phyloP scores from a whole-genome alignment of 2,329 filamentous ascomycete species.

The Aspergillus jensenii region DNA sequence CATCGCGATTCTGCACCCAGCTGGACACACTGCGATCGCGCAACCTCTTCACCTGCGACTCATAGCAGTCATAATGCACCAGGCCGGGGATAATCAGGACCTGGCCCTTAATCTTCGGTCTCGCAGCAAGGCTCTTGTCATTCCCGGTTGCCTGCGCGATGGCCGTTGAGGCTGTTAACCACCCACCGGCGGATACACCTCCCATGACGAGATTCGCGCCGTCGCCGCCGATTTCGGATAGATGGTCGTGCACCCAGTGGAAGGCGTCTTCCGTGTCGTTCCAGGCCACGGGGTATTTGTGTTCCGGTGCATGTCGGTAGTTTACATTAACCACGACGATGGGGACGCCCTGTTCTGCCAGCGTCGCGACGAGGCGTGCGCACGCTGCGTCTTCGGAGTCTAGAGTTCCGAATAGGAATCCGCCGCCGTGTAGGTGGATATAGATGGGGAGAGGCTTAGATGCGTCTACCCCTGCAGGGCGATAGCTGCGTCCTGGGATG shows the following conservation, averaged over 20 bases:
- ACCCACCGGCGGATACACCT: conserved; percentile 51
- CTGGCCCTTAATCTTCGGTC: conserved; percentile 48
- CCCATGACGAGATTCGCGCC: conserved; percentile 45
- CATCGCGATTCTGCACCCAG: conserved; percentile 47
- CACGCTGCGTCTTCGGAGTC: conserved; percentile 55
- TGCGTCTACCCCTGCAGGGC: conserved; percentile 33
- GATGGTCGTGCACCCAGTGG: conserved; percentile 53
- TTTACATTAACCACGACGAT: conserved; percentile 56
- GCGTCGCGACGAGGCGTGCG: conserved; percentile 44
- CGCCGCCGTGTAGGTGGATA: conserved; percentile 56
- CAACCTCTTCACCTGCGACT: conserved; percentile 35
- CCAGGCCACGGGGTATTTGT: conserved; percentile 54
- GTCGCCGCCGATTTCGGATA: conserved; percentile 41
- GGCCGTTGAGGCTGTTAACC: conserved; percentile 45
- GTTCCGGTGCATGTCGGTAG: conserved; percentile 60
- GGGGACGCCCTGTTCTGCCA: conserved; percentile 19
- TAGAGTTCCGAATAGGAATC: conserved; percentile 57
- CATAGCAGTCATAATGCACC: conserved; percentile 38
- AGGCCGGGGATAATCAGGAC: conserved; percentile 53
- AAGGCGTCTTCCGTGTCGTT: conserved; percentile 55
- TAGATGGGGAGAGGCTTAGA: conserved; percentile 48
- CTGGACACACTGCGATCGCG: conserved; percentile 45
- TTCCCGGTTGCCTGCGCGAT: conserved; percentile 38
- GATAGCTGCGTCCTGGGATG: conserved; percentile 51
- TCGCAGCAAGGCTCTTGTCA: conserved; percentile 16